phyloP scores from a whole-genome alignment of 768 basidiomycete species.

The Postia placenta region DNA sequence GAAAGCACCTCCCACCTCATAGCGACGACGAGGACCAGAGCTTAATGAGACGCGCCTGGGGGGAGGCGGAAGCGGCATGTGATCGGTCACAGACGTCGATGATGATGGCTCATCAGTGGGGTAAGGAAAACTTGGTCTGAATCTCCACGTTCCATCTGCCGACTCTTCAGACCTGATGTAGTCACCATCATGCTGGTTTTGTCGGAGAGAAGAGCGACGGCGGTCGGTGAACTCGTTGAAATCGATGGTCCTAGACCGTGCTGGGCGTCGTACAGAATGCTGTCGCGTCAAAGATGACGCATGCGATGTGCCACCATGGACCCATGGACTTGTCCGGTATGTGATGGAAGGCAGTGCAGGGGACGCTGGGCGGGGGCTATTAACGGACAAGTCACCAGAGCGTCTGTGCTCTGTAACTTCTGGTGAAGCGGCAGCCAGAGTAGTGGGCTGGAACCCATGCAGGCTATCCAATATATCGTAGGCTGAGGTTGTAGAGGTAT shows the following conservation, averaged over 20 bases:
- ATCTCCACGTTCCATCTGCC: conserved; percentile 14
- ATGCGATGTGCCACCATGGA: neutral
- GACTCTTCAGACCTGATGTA: conserved; percentile 8
- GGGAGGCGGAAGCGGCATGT: neutral
- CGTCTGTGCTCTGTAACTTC: conserved; percentile 3
- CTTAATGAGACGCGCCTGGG: conserved; percentile 7
- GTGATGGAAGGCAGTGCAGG: conserved; percentile 3
- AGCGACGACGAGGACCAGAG: neutral
- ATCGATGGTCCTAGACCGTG: conserved; percentile 50
- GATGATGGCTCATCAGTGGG: neutral
- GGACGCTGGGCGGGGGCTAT: conserved; percentile 12
- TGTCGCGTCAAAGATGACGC: conserved; percentile 32
- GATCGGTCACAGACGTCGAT: neutral
- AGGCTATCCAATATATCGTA: conserved; percentile 7
- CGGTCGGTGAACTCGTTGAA: conserved; percentile 70
- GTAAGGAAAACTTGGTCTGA: neutral
- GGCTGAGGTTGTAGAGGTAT: neutral
- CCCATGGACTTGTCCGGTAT: neutral
- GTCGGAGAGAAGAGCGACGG: conserved; percentile 46
- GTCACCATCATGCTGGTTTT: conserved; percentile 12
- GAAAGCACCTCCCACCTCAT: conserved; percentile 1
- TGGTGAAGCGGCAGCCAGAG: conserved; percentile 3
- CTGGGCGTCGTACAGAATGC: conserved; percentile 53
- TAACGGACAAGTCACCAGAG: neutral
- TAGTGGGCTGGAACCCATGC: neutral